phyloP scores from a whole-genome alignment of 2,329 filamentous ascomycete genomes.

The Pseudogymnoascus sp. region DNA sequence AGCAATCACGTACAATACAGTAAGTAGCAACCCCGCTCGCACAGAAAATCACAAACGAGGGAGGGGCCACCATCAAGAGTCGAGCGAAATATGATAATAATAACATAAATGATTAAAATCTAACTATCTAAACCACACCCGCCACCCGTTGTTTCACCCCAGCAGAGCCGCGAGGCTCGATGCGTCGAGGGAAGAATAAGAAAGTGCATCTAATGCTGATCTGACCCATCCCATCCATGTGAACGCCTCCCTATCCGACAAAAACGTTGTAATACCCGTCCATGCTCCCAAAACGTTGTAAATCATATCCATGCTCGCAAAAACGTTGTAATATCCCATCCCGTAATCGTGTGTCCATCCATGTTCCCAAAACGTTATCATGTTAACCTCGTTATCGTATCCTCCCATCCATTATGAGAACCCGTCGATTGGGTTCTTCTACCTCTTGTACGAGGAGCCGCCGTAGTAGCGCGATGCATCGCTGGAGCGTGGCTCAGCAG shows the following conservation, averaged over 20 bases:
- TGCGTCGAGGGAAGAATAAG: background rate
- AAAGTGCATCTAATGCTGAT: constrained; percentile 6
- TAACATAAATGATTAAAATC: too few species aligned
- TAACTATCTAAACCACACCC: background rate
- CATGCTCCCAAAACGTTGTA: background rate
- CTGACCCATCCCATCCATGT: background rate
- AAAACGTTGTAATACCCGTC: background rate
- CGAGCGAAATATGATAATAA: background rate
- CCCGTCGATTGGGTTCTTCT: background rate
- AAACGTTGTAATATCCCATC: background rate
- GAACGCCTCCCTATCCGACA: background rate
- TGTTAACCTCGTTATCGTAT: background rate
- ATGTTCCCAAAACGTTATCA: background rate
- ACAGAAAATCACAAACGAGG: too few species aligned
- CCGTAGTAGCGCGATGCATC: background rate
- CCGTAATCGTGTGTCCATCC: background rate
- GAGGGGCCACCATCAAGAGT: too few species aligned
- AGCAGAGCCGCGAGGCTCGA: constrained; percentile 5
- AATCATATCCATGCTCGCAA: background rate
- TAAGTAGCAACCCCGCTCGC: too few species aligned
- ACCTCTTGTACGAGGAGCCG: background rate
- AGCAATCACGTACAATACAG: too few species aligned
- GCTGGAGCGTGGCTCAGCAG: background rate
- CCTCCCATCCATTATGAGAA: background rate
- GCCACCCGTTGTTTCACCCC: background rate